Conservation (phyloP, 805 yeast species). For the Candida odintsovae region DNA sequence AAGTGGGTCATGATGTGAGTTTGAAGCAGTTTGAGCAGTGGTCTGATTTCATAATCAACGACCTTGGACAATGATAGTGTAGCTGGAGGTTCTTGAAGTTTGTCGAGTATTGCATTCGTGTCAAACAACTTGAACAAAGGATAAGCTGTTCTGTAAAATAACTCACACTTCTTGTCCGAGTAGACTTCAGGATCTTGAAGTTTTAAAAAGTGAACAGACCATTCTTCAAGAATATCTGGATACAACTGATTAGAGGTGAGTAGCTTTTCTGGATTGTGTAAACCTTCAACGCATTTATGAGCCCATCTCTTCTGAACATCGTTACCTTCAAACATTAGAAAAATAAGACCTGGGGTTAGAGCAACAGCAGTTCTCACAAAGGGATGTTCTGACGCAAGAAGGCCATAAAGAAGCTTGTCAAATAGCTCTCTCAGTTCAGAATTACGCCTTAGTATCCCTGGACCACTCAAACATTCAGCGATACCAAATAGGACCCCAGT, state of each 20-base stretch:
- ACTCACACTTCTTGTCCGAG: constrained; percentile 32
- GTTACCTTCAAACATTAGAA: constrained; percentile 50
- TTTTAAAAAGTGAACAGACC: constrained; percentile 41
- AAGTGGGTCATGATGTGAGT: constrained; percentile 48
- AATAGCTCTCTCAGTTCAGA: constrained; percentile 31
- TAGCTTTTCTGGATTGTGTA: constrained; percentile 7
- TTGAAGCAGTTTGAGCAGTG: constrained; percentile 35
- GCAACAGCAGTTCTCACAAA: constrained; percentile 19
- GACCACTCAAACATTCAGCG: constrained; percentile 47
- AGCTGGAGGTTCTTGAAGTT: constrained; percentile 23
- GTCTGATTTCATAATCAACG: constrained; percentile 27
- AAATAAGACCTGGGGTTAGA: constrained; percentile 46
- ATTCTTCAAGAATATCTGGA: constrained; percentile 48
- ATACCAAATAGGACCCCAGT: constrained; percentile 23
- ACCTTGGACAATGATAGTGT: constrained; percentile 16
- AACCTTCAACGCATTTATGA: constrained; percentile 23
- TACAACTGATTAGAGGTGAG: constrained; percentile 23
- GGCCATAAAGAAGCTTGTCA: constrained; percentile 28
- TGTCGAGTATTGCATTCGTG: constrained; percentile 28
- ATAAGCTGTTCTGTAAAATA: constrained; percentile 42
- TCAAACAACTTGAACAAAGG: constrained; percentile 33
- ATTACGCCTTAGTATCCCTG: constrained; percentile 40
- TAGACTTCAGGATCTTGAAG: constrained; percentile 50
- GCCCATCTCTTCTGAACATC: constrained; percentile 45
- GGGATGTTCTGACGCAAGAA: constrained; percentile 25